Evolutionary conservation across 2,329 filamentous ascomycete genomes (phyloP).

Genomic region (Aspergillus oerlinghausenensis): DNA sequence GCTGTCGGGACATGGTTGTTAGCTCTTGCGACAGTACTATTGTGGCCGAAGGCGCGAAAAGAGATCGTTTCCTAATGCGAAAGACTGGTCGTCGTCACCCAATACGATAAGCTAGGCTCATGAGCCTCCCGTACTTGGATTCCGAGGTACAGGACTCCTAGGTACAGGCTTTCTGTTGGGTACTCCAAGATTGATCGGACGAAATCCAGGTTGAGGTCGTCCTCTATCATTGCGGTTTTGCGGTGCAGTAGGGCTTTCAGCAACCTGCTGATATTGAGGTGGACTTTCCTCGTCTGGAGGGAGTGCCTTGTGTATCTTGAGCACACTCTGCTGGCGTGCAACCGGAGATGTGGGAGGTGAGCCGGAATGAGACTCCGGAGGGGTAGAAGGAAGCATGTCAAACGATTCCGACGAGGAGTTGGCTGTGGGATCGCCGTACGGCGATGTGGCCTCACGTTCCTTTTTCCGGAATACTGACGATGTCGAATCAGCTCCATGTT

Average conservation of each 20-base stretch:
- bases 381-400: conserved; percentile 36
- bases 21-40: not conserved
- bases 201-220: conserved; percentile 21
- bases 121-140: conserved; percentile 8
- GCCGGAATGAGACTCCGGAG: conserved; percentile 30
- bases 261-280: conserved; percentile 27
- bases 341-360: conserved; percentile 29
- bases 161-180: conserved; percentile 37
- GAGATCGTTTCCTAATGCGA: not conserved
- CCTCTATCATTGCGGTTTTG: conserved; percentile 13
- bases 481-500: conserved; percentile 37
- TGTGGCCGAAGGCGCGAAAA: not conserved
- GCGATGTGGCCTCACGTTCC: conserved; percentile 24
- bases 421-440: conserved; percentile 14
- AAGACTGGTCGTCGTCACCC: not conserved
- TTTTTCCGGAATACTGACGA: conserved; percentile 27
- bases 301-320: conserved; percentile 25
- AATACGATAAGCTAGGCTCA: not conserved
- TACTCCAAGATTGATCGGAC: conserved; percentile 34
- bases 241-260: conserved; percentile 13
- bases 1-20: not conserved
- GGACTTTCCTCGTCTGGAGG: conserved; percentile 26
- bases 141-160: conserved; percentile 34
- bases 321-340: conserved; percentile 28
- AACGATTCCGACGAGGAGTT: conserved; percentile 36